A percentile compares a stretch with the other conserved stretches of the same genome.
These are phyloP conservation scores for Neoconidiobolus thromboides DNA, from an alignment of 371 early-diverging fungal species.

Conservation along the genomic window DNA sequence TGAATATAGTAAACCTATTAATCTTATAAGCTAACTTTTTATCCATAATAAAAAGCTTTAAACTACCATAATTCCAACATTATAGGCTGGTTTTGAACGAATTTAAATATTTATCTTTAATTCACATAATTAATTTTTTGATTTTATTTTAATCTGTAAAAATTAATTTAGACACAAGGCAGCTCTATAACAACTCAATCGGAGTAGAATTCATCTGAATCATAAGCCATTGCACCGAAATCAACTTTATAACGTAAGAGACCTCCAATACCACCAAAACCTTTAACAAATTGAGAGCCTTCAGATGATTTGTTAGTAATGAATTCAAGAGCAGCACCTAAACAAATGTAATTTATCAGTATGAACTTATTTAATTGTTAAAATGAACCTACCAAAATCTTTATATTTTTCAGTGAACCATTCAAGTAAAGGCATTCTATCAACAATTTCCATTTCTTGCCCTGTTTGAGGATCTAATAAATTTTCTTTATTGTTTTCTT, in stretches of 20 bases:
- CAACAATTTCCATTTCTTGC: conserved; percentile 54
- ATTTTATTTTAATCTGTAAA: neutral
- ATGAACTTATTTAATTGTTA: too few relatives aligned
- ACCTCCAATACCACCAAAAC: conserved; percentile 99
- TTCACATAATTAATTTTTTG: too few relatives aligned
- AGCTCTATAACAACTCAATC: neutral
- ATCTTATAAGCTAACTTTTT: too few relatives aligned
- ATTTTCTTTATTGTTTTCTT: conserved; percentile 51
- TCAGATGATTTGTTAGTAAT: conserved; percentile 96
- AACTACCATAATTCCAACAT: too few relatives aligned
- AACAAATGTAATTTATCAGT: too few relatives aligned
- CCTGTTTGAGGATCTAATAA: conserved; percentile 43
- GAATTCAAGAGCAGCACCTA: conserved; percentile 75
- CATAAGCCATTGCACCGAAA: conserved; percentile 29
- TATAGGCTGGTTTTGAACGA: too few relatives aligned
- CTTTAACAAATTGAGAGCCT: conserved; percentile 97
- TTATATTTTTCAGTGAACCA: conserved; percentile 99
- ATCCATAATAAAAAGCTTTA: too few relatives aligned
- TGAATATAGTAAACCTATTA: too few relatives aligned
- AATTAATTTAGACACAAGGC: neutral
- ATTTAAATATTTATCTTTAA: too few relatives aligned
- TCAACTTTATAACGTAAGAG: conserved; percentile 94
- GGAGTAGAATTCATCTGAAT: conserved; percentile 20
- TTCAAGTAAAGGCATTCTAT: conserved; percentile 74
- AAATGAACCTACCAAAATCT: conserved; percentile 39